Percentiles rank a stretch among this genome's conserved stretches.
phyloP scores from a whole-genome alignment of 108 stramenopile genomes.

The Cyclotella kingstonii region DNA sequence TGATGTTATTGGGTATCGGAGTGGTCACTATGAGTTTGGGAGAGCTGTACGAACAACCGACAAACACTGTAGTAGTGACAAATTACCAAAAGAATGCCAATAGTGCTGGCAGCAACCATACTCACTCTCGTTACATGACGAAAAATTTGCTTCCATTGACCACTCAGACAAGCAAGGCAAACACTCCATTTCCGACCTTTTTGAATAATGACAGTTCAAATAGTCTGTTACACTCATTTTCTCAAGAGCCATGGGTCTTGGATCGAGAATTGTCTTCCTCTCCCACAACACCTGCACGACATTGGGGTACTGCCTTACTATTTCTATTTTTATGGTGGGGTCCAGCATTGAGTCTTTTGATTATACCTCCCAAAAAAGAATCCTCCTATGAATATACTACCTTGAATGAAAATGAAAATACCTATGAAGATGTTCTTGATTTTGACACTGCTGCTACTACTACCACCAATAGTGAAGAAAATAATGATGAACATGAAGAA shows the following conservation, averaged over 20 bases:
- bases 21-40: constrained; percentile 54
- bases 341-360: constrained; percentile 53
- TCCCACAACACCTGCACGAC: constrained; percentile 25
- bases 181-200: not conserved
- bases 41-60: constrained; percentile 32
- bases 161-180: too few relatives aligned
- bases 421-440: constrained; percentile 16
- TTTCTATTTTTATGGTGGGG: constrained; percentile 64
- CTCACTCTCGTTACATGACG: too few relatives aligned
- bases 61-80: constrained; percentile 7
- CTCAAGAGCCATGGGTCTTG: too few relatives aligned
- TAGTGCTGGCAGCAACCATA: too few relatives aligned
- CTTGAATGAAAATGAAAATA: constrained; percentile 20
- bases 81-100: too few relatives aligned
- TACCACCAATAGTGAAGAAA: constrained; percentile 8
- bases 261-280: constrained; percentile 17
- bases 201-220: too few relatives aligned
- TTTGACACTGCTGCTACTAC: not conserved
- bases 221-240: too few relatives aligned
- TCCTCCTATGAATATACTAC: constrained; percentile 5
- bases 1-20: constrained; percentile 52
- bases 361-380: constrained; percentile 48
- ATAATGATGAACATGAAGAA: constrained; percentile 13
- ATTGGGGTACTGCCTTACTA: constrained; percentile 54
- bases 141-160: too few relatives aligned